These are phyloP conservation scores for Sclerotinia nivalis DNA, from an alignment of 2,329 filamentous ascomycete genomes.

Conservation along the genomic window DNA sequence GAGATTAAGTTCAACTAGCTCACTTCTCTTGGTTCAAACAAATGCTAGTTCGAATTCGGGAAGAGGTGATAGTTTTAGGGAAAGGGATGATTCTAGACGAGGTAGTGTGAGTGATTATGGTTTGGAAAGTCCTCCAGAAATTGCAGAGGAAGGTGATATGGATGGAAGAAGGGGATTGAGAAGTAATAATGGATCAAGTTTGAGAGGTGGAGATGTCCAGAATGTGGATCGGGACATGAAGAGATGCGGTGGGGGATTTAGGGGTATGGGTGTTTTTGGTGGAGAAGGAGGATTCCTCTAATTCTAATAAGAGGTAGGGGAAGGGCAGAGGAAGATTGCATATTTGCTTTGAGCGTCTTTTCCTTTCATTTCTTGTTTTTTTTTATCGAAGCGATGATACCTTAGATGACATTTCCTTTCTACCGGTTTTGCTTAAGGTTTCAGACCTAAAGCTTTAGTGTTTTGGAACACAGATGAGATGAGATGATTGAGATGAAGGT, in stretches of 20 bases:
- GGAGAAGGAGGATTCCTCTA: conserved; percentile 12
- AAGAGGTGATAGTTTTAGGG: conserved; percentile 31
- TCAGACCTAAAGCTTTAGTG: background rate
- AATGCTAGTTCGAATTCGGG: conserved; percentile 46
- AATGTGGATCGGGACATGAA: background rate
- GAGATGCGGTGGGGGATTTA: background rate
- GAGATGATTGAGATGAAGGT: conserved; percentile 14
- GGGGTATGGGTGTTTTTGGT: conserved; percentile 9
- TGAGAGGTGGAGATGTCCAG: background rate
- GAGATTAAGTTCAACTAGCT: conserved; percentile 59
- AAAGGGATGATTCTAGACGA: conserved; percentile 31
- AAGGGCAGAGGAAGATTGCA: background rate
- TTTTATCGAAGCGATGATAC: conserved; percentile 10
- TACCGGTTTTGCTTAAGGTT: background rate
- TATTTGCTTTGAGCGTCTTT: conserved; percentile 10
- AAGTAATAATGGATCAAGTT: background rate
- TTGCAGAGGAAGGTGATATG: background rate
- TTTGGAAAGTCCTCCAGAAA: background rate
- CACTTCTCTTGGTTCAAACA: conserved; percentile 59
- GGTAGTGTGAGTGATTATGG: conserved; percentile 25
- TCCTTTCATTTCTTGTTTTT: conserved; percentile 1
- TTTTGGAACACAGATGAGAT: background rate
- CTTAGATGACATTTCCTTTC: background rate
- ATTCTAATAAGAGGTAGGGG: background rate
- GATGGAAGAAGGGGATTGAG: background rate